Conservation (phyloP, 169 alveolate genomes). For the Ichthyophthirius multifiliis region DNA sequence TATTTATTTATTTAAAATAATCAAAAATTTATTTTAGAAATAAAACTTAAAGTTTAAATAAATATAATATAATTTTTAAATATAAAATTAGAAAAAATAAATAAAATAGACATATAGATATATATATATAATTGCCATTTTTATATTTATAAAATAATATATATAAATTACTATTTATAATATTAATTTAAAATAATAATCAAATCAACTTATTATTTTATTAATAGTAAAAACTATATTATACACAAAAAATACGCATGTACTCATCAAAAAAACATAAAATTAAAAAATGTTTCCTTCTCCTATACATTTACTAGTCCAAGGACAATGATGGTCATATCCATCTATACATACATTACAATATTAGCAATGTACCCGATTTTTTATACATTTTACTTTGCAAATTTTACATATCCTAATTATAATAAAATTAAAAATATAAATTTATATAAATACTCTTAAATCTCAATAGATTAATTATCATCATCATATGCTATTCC, state of each 20-base stretch:
- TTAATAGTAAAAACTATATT: too few relatives aligned
- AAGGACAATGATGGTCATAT: constrained; percentile 75
- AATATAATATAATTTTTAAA: too few relatives aligned
- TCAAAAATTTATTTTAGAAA: too few relatives aligned
- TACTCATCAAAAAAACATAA: constrained; percentile 21
- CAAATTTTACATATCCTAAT: constrained; percentile 34
- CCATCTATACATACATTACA: constrained; percentile 65
- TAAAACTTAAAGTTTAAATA: too few relatives aligned
- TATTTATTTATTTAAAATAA: too few relatives aligned
- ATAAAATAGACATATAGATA: too few relatives aligned
- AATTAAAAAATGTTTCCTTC: constrained; percentile 49
- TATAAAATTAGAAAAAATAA: too few relatives aligned
- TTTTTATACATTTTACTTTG: constrained; percentile 34
- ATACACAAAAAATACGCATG: neutral
- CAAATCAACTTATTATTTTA: too few relatives aligned
- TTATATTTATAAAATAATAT: too few relatives aligned
- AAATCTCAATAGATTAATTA: neutral
- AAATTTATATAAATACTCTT: neutral
- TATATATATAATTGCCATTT: too few relatives aligned
- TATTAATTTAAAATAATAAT: too few relatives aligned
- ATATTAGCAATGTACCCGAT: constrained; percentile 52
- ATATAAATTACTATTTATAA: too few relatives aligned
- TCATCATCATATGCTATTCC: constrained; percentile 32
- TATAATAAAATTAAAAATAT: neutral
- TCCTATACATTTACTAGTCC: constrained; percentile 75